Evolutionary conservation across 768 basidiomycete genomes (phyloP).

Genomic region (Lyophyllum atratum): DNA sequence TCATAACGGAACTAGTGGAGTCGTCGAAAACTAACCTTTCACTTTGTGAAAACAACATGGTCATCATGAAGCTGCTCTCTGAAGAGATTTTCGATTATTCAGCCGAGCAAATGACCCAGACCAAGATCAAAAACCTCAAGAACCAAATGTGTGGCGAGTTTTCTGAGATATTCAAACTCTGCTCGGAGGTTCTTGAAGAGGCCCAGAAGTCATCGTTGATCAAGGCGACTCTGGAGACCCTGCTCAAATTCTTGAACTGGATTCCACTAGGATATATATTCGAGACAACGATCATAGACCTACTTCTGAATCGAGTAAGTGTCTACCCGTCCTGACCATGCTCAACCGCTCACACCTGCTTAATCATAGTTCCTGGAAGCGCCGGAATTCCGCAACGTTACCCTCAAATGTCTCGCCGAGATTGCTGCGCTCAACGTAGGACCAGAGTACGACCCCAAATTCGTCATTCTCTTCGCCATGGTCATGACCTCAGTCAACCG

Average conservation of each 20-base stretch:
- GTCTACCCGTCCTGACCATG: slow-evolving; percentile 1
- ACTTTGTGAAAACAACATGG: slow-evolving; percentile 99
- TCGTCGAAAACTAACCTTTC: slow-evolving; percentile 96
- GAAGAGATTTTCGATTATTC: slow-evolving; percentile 99
- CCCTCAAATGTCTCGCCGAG: slow-evolving; percentile 94
- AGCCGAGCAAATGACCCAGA: slow-evolving; percentile 97
- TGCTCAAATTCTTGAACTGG: slow-evolving; percentile 97
- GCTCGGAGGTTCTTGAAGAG: slow-evolving; percentile 94
- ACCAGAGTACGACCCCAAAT: slow-evolving; percentile 97
- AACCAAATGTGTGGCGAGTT: slow-evolving; percentile 98
- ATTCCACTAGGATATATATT: slow-evolving; percentile 99
- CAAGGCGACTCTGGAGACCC: slow-evolving; percentile 91
- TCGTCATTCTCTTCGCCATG: slow-evolving; percentile 95
- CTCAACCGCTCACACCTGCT: slow-evolving; percentile 14
- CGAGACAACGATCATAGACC: slow-evolving; percentile 96
- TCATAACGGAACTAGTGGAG: slow-evolving; percentile 95
- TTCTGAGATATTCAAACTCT: slow-evolving; percentile 96
- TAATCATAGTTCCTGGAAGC: slow-evolving; percentile 86
- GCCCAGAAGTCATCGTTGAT: slow-evolving; percentile 96
- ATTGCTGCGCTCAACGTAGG: slow-evolving; percentile 94
- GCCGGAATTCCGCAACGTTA: slow-evolving; percentile 96
- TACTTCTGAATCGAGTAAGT: slow-evolving; percentile 86
- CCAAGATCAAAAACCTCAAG: slow-evolving; percentile 96
- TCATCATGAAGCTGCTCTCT: slow-evolving; percentile 93
- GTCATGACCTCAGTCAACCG: slow-evolving; percentile 97